These are phyloP conservation scores for Phytophthora rubi DNA, from an alignment of 352 stramenopile genomes.

Conservation along the genomic window DNA sequence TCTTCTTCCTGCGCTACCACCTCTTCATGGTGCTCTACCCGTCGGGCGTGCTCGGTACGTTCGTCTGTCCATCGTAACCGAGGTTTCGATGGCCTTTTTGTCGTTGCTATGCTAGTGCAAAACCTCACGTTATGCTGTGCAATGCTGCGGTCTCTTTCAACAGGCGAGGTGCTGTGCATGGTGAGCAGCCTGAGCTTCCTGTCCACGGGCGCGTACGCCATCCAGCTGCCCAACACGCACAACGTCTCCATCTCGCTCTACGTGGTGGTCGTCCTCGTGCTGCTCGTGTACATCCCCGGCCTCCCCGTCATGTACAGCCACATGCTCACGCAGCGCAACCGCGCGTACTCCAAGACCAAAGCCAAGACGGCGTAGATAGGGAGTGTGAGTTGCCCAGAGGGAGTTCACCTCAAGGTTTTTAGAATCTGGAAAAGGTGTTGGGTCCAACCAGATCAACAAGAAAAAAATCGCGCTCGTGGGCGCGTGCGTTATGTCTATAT, in stretches of 20 bases:
- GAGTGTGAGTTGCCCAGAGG: background rate
- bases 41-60: slow-evolving; percentile 94
- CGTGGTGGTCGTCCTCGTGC: slow-evolving; percentile 68
- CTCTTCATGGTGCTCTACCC: slow-evolving; percentile 99
- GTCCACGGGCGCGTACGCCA: slow-evolving; percentile 65
- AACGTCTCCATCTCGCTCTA: slow-evolving; percentile 83
- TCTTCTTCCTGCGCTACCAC: slow-evolving; percentile 98
- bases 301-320: slow-evolving; percentile 86
- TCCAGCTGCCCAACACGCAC: slow-evolving; percentile 79
- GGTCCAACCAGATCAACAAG: slow-evolving; percentile 26
- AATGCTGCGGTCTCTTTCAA: slow-evolving; percentile 3
- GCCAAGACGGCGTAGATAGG: slow-evolving; percentile 62
- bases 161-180: slow-evolving; percentile 83
- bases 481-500: slow-evolving; percentile 27
- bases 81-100: too few species aligned
- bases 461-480: slow-evolving; percentile 24
- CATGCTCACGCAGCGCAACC: slow-evolving; percentile 88
- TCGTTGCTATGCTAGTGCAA: too few species aligned
- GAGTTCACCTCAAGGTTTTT: background rate
- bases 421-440: slow-evolving; percentile 12
- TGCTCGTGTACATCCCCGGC: slow-evolving; percentile 78
- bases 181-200: slow-evolving; percentile 67
- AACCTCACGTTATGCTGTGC: slow-evolving; percentile 18
- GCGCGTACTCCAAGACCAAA: slow-evolving; percentile 83
- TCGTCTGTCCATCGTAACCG: background rate